Evolutionary conservation across 1,284 basidiomycete genomes (phyloP), one percentile per base, ranked within the genome.

Genomic region (Erythrobasidium hasegawianum): DNA sequence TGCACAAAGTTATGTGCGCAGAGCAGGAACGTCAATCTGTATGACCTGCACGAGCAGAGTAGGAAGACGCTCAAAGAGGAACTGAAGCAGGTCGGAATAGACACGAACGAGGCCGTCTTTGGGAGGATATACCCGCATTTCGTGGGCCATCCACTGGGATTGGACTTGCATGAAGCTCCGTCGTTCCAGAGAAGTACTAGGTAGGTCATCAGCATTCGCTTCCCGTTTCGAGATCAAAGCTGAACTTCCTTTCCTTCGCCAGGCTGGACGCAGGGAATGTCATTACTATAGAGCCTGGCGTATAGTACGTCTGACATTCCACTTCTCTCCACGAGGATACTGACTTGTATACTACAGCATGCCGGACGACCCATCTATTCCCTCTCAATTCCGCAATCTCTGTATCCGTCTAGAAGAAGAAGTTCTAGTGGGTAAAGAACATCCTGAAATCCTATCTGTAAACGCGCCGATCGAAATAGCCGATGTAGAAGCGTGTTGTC

Each of bases 361-460:
- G 20, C 93, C 93, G 2, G 84, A 86, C 0, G 82, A 84, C 20
- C 74, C 85, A 1, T 79, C 83, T 49, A 96, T 89, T 77, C 93
- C 93, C 0, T 86, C 83, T 70, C 83, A 84, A 64, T 97, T 90
- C 78, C 91, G 93, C 72, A 88, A 90, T 69, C 83, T 94, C 26
- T 90, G 89, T 3, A 86, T 96, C 68, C 84, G 93, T 53, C 90
- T 96, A 74, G 92, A 96, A 86, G 93, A 96, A 72, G 90, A 93
- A 72, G 86, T 96, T 0, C 81, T 93, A 0, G 82, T 96, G 9
- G 84, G 86, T 1, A 81, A 84, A 70, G 79, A 86, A 24, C 80
- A 88, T 65, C 84, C 87, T 0, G 77, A 83, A 2, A 82, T 96
- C 0, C 78, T 96, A 9, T 87, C 85, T 47, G 85, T 86, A 9